Evolutionary conservation across 139 green algal genomes (phyloP).

Genomic region (Micractinium sp.): DNA sequence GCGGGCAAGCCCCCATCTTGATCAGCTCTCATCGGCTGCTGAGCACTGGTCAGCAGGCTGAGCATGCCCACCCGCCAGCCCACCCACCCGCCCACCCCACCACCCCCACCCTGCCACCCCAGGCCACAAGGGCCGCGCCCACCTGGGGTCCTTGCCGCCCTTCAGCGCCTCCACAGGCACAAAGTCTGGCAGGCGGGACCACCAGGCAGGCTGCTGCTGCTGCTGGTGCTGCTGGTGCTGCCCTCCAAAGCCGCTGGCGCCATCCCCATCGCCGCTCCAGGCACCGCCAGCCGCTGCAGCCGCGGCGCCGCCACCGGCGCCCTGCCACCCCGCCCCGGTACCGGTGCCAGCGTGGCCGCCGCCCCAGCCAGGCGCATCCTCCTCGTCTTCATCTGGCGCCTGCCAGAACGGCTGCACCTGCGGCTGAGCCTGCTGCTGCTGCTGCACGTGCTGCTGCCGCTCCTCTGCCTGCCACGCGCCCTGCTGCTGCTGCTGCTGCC

Average conservation of each 20-base stretch:
- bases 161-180: conserved; percentile 22
- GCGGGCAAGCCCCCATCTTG: too few species aligned
- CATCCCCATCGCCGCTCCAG: not conserved
- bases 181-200: conserved; percentile 10
- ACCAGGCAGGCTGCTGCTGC: not conserved
- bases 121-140: not conserved
- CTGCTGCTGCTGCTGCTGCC: not conserved
- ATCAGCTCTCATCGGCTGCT: not conserved
- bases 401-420: conserved; percentile 17
- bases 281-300: not conserved
- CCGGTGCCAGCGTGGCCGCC: not conserved
- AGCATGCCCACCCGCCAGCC: not conserved
- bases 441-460: not conserved
- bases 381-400: not conserved
- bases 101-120: not conserved
- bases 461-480: too few species aligned
- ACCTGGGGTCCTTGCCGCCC: conserved; percentile 18
- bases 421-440: not conserved
- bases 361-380: not conserved
- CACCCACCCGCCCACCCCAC: not conserved
- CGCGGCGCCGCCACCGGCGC: not conserved
- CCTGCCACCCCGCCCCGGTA: not conserved
- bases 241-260: too few species aligned
- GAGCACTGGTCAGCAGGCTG: not conserved
- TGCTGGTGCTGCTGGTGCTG: not conserved